A percentile compares a stretch with the other conserved stretches of the same genome.
Conservation (phyloP, 768 basidiomycete genomes). For the Albatrellus ellisii region DNA sequence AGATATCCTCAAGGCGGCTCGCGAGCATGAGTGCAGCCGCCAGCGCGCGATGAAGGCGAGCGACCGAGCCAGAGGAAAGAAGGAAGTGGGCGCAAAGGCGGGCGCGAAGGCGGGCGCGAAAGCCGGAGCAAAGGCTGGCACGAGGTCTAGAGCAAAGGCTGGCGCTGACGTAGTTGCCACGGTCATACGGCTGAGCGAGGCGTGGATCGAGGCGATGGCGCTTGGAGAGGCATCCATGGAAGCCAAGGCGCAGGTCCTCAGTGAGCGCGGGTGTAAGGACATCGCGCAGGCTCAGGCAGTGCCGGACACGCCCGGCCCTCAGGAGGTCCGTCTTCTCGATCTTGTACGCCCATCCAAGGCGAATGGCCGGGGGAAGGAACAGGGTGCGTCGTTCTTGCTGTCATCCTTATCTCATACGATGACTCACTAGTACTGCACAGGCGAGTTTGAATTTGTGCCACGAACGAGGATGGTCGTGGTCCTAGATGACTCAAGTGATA, state of each 20-base stretch:
- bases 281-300: neutral
- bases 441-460: constrained; percentile 47
- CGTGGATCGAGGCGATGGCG: constrained; percentile 2
- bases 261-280: constrained; percentile 23
- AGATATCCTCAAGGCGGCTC: constrained; percentile 4
- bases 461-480: constrained; percentile 41
- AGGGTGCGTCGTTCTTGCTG: constrained; percentile 22
- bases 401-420: neutral
- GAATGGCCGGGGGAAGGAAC: constrained; percentile 25
- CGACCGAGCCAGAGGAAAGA: constrained; percentile 10
- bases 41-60: constrained; percentile 13
- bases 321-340: constrained; percentile 14
- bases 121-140: neutral
- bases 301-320: constrained; percentile 5
- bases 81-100: neutral
- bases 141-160: neutral
- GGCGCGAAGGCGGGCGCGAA: neutral
- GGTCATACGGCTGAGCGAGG: neutral
- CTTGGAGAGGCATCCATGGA: too few species aligned
- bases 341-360: constrained; percentile 16
- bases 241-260: constrained; percentile 8
- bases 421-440: constrained; percentile 19
- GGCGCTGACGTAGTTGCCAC: neutral
- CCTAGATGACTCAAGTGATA: constrained; percentile 35
- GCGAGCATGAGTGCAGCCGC: constrained; percentile 7